phyloP scores from a whole-genome alignment of 2,329 filamentous ascomycete species.

The Aspergillus hortae region DNA sequence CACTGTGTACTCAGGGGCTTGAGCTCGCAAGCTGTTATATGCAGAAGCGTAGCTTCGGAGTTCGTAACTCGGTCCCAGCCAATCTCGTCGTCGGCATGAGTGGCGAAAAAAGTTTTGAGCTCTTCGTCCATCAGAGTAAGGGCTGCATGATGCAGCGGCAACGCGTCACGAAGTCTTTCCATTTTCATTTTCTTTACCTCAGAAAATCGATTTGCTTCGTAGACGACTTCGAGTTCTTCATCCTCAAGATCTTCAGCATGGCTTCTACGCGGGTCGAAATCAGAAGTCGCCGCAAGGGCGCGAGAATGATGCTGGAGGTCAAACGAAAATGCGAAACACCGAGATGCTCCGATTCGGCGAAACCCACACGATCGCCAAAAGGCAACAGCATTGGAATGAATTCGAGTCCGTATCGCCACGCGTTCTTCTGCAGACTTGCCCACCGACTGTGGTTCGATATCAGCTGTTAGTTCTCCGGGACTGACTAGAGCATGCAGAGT shows the following conservation, averaged over 20 bases:
- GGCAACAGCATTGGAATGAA: conserved; percentile 5
- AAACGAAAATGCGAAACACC: conserved; percentile 17
- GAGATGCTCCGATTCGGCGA: conserved; percentile 16
- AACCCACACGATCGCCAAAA: conserved; percentile 25
- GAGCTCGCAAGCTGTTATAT: conserved; percentile 21
- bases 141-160: conserved; percentile 14
- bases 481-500: conserved; percentile 17
- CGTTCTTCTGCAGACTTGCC: conserved; percentile 15
- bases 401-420: conserved; percentile 5
- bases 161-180: conserved; percentile 10
- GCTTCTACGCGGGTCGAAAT: conserved; percentile 13
- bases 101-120: conserved; percentile 11
- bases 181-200: conserved; percentile 7
- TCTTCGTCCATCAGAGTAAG: conserved; percentile 14
- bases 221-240: conserved; percentile 4
- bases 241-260: conserved; percentile 12
- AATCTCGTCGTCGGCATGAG: conserved; percentile 8
- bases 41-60: conserved; percentile 24
- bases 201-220: conserved; percentile 3
- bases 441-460: conserved; percentile 12
- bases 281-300: conserved; percentile 7
- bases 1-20: conserved; percentile 22
- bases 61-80: conserved; percentile 14
- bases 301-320: conserved; percentile 14
- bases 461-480: conserved; percentile 13